phyloP scores from a whole-genome alignment of 192 early-diverging fungal species.

The Jimgerdemannia flammicorona region DNA sequence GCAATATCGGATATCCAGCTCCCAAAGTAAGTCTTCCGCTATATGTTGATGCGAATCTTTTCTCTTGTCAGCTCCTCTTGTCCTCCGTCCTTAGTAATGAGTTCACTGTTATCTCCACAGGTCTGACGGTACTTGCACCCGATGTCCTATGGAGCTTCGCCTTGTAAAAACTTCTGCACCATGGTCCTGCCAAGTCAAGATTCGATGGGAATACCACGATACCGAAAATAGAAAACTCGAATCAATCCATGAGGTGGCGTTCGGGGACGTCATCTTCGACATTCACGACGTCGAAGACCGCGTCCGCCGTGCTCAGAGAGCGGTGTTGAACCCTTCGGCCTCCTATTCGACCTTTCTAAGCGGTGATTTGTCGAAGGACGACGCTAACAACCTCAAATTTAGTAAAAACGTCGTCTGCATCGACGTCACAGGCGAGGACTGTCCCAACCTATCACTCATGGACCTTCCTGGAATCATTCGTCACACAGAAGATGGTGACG shows the following conservation, averaged over 20 bases:
- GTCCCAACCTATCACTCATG: neutral
- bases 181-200: slow-evolving; percentile 43
- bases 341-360: slow-evolving; percentile 8
- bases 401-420: slow-evolving; percentile 49
- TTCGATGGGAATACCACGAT: slow-evolving; percentile 47
- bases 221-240: slow-evolving; percentile 18
- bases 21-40: neutral
- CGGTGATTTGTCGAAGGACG: slow-evolving; percentile 20
- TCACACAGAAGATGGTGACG: too few species aligned
- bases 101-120: neutral
- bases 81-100: too few species aligned
- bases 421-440: slow-evolving; percentile 48
- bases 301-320: slow-evolving; percentile 51
- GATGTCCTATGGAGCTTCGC: slow-evolving; percentile 53
- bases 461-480: too few species aligned
- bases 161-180: slow-evolving; percentile 13
- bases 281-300: slow-evolving; percentile 33
- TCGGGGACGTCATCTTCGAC: slow-evolving; percentile 27
- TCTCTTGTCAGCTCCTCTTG: too few species aligned
- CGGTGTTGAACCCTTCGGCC: slow-evolving; percentile 43
- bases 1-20: neutral
- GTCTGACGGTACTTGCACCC: slow-evolving; percentile 28
- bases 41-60: neutral
- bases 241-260: slow-evolving; percentile 29
- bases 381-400: slow-evolving; percentile 50